A percentile compares a stretch with the other conserved stretches of the same genome.
Evolutionary conservation across 2,329 filamentous ascomycete species (phyloP).

Genomic region (Cercospora canescens): DNA sequence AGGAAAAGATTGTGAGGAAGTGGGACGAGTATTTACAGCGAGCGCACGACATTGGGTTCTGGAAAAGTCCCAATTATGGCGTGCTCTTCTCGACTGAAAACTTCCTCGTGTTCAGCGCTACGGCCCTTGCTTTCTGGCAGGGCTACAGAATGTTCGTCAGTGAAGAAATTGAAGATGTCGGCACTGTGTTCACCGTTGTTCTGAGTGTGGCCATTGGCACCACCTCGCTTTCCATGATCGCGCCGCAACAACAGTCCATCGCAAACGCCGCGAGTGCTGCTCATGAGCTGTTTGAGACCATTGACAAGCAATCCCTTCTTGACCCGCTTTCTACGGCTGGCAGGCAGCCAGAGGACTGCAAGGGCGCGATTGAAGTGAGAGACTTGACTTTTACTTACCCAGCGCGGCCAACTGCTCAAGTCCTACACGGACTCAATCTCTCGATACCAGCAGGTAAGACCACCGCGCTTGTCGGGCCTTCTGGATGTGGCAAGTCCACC

Average conservation of each 20-base stretch:
- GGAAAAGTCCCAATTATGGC: slow-evolving; percentile 46
- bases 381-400: slow-evolving; percentile 74
- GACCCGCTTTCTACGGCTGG: slow-evolving; percentile 38
- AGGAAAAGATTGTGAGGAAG: slow-evolving; percentile 43
- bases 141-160: slow-evolving; percentile 41
- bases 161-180: slow-evolving; percentile 35
- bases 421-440: slow-evolving; percentile 39
- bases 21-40: slow-evolving; percentile 46
- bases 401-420: slow-evolving; percentile 37
- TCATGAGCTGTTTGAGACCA: slow-evolving; percentile 42
- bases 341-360: slow-evolving; percentile 23
- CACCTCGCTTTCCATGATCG: slow-evolving; percentile 40
- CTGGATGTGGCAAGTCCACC: slow-evolving; percentile 42
- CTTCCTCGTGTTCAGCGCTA: slow-evolving; percentile 45
- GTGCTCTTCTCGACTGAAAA: slow-evolving; percentile 33
- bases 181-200: slow-evolving; percentile 39
- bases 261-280: slow-evolving; percentile 46
- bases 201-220: slow-evolving; percentile 38
- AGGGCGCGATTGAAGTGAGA: slow-evolving; percentile 59
- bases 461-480: slow-evolving; percentile 47
- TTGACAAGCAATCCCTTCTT: slow-evolving; percentile 42
- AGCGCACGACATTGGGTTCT: slow-evolving; percentile 47
- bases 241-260: slow-evolving; percentile 44
- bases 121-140: slow-evolving; percentile 46
- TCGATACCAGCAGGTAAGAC: slow-evolving; percentile 43